A percentile compares a stretch with the other conserved stretches of the same genome.
phyloP scores from a whole-genome alignment of 108 stramenopile species.

The Skeletonema grethae region DNA sequence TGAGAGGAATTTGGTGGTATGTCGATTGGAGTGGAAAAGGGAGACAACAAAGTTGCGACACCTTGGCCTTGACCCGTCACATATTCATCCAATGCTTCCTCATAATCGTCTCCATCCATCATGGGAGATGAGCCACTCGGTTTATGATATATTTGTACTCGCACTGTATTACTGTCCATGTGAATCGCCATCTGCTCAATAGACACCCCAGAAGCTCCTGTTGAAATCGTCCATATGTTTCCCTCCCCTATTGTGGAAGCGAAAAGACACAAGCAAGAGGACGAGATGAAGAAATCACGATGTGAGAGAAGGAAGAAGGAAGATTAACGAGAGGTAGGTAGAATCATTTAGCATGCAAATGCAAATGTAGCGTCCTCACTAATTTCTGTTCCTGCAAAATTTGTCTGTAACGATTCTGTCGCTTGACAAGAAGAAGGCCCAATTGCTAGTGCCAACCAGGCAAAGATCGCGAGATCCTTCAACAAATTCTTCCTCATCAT shows the following conservation, averaged over 20 bases:
- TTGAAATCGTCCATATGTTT: not conserved
- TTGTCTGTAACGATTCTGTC: not conserved
- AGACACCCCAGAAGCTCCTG: not conserved
- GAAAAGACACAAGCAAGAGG: not conserved
- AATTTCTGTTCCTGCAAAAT: not conserved
- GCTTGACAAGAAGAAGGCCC: not conserved
- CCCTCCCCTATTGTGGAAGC: not conserved
- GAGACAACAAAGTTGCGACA: not conserved
- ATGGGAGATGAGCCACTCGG: not conserved
- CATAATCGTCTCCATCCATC: not conserved
- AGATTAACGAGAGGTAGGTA: no score
- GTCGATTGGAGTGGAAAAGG: not conserved
- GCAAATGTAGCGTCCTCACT: not conserved
- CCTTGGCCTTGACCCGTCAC: not conserved
- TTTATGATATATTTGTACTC: not conserved
- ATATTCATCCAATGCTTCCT: not conserved
- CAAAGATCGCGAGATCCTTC: not conserved
- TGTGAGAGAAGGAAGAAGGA: no score
- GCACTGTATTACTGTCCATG: not conserved
- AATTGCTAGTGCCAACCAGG: not conserved
- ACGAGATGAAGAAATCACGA: no score
- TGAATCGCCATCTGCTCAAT: not conserved
- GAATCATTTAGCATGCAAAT: no score
- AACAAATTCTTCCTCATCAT: not conserved
- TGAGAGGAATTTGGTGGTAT: constrained; percentile 2